These are phyloP conservation scores for Samsoniella hepiali DNA, from an alignment of 2,329 filamentous ascomycete genomes.

Conservation along the genomic window DNA sequence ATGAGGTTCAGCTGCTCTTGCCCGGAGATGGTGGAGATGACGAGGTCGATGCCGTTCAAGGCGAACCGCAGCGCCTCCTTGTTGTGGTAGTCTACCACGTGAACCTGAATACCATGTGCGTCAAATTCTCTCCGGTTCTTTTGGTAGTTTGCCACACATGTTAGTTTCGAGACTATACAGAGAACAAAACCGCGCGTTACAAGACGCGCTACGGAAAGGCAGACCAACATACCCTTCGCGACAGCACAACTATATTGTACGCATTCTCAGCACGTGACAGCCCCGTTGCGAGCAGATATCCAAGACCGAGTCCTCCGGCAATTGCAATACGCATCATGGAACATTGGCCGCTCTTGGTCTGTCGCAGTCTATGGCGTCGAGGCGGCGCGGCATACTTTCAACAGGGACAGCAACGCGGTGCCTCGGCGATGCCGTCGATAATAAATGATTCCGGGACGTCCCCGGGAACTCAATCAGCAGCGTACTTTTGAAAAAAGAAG, in stretches of 20 bases:
- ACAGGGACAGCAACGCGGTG: not conserved
- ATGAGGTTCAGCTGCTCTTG: conserved; percentile 67
- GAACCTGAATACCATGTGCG: conserved; percentile 60
- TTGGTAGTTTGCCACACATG: conserved; percentile 20
- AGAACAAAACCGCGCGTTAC: not conserved
- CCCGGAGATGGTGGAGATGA: conserved; percentile 71
- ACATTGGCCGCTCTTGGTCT: conserved; percentile 19
- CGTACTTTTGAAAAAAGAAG: too few relatives aligned
- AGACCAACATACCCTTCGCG: conserved; percentile 51
- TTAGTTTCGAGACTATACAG: not conserved
- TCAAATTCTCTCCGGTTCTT: conserved; percentile 55
- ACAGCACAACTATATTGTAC: conserved; percentile 68
- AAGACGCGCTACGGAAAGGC: not conserved
- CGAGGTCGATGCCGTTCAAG: conserved; percentile 68
- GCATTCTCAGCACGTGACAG: conserved; percentile 56
- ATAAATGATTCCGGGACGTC: not conserved
- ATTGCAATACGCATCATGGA: conserved; percentile 50
- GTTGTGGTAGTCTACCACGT: conserved; percentile 64
- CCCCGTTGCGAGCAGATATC: conserved; percentile 47
- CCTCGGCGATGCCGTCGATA: not conserved
- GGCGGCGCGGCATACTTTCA: conserved; percentile 13
- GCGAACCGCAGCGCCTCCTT: conserved; percentile 57
- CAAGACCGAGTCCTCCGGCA: conserved; percentile 45
- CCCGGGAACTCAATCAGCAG: too few relatives aligned
- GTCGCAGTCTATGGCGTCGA: conserved; percentile 1